A percentile compares a stretch with the other conserved stretches of the same genome.
phyloP scores from a whole-genome alignment of 352 stramenopile genomes.

The Thraustochytrium sp. region DNA sequence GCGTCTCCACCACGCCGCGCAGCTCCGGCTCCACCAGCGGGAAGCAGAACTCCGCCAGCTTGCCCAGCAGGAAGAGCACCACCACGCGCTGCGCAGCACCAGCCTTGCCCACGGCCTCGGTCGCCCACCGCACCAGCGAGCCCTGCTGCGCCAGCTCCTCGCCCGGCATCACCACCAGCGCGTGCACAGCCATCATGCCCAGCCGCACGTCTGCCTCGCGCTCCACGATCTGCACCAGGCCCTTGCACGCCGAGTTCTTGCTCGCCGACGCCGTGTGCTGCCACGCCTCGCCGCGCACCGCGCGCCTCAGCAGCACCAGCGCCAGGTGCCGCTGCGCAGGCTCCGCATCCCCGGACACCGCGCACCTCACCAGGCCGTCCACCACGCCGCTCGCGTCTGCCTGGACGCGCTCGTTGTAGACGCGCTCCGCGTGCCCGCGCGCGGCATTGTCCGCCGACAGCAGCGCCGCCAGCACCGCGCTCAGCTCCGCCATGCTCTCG shows the following conservation, averaged over 20 bases:
- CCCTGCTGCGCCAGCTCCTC: neutral
- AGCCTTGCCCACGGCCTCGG: neutral
- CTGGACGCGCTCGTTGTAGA: neutral
- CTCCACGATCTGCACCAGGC: neutral
- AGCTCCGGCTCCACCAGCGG: neutral
- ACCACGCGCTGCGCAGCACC: neutral
- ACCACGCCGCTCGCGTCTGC: neutral
- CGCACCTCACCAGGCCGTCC: neutral
- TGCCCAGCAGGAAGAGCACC: neutral
- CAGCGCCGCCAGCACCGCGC: neutral
- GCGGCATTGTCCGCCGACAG: neutral
- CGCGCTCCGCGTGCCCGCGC: neutral
- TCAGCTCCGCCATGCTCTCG: neutral
- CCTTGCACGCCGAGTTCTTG: neutral
- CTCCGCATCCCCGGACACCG: neutral
- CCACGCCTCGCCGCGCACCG: neutral
- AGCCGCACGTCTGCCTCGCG: neutral
- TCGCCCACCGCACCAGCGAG: neutral
- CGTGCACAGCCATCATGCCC: neutral
- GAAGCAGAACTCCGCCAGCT: conserved; percentile 36
- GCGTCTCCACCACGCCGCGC: neutral
- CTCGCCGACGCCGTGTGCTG: neutral
- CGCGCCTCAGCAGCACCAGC: neutral
- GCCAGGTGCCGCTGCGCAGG: neutral
- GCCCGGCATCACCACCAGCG: neutral